These are phyloP conservation scores for Dendrostoma leiphaemia DNA, from an alignment of 2,329 filamentous ascomycete species.

Conservation along the genomic window DNA sequence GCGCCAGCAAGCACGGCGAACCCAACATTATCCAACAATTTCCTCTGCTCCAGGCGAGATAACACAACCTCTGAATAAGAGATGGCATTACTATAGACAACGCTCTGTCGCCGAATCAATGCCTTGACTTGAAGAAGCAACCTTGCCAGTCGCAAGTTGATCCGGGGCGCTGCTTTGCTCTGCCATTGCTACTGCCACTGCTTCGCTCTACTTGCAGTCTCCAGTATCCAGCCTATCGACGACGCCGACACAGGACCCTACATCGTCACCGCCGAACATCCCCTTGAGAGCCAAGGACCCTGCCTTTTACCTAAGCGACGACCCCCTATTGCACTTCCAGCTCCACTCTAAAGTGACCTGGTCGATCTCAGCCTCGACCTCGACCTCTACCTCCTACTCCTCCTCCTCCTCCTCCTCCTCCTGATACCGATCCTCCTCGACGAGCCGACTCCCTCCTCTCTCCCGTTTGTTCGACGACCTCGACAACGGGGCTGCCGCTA, in stretches of 20 bases:
- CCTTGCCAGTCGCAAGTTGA: constrained; percentile 9
- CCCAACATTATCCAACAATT: neutral
- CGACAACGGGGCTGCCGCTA: constrained; percentile 12
- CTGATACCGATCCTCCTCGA: neutral
- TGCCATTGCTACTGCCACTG: too few species aligned
- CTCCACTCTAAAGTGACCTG: constrained; percentile 7
- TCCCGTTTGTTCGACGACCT: constrained; percentile 9
- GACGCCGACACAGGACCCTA: constrained; percentile 12
- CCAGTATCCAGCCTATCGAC: constrained; percentile 7
- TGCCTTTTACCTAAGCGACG: constrained; percentile 17
- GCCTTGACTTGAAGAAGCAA: constrained; percentile 9
- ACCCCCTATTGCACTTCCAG: constrained; percentile 15
- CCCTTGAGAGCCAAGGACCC: neutral
- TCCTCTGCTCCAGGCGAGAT: neutral
- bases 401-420: neutral
- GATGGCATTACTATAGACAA: constrained; percentile 16
- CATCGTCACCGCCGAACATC: constrained; percentile 12
- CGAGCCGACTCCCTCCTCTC: constrained; percentile 2
- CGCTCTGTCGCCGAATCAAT: neutral
- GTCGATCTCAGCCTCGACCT: neutral
- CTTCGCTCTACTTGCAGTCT: neutral
- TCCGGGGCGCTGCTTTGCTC: too few species aligned
- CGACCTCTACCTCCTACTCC: constrained; percentile 7
- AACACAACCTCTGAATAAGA: neutral
- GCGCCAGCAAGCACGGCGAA: neutral